These are phyloP conservation scores for Tuber borchii DNA, from an alignment of 495 filamentous ascomycete species.

Conservation along the genomic window DNA sequence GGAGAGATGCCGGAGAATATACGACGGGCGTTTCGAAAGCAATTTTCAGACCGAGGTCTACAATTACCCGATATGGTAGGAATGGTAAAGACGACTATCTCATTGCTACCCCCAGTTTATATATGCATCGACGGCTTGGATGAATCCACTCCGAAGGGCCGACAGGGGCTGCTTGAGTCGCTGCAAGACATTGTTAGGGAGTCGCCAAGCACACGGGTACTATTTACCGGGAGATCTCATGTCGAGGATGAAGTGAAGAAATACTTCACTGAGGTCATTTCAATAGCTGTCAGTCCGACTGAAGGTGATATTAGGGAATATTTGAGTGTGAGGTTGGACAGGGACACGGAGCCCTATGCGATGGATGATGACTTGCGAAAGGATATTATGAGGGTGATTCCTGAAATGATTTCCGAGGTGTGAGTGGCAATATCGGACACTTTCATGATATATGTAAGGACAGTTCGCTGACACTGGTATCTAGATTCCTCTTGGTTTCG, in stretches of 20 bases:
- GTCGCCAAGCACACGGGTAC: not conserved
- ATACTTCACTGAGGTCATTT: not conserved
- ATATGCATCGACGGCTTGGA: conserved; percentile 1
- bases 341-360: not conserved
- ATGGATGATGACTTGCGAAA: not conserved
- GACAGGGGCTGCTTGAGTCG: not conserved
- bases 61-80: not conserved
- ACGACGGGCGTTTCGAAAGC: not conserved
- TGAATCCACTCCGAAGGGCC: not conserved
- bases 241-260: not conserved
- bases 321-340: not conserved
- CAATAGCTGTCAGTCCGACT: not conserved
- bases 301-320: not conserved
- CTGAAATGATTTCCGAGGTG: not conserved
- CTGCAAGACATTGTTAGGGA: not conserved
- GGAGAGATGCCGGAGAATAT: not conserved
- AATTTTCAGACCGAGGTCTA: not conserved
- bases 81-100: not conserved
- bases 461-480: not conserved
- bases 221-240: not conserved
- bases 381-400: not conserved
- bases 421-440: not conserved
- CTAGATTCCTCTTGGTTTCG: not conserved
- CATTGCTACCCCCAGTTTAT: not conserved
- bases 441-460: not conserved